Conservation (phyloP, 441 rosid genomes). For the Euphorbia schlechtendalii region DNA sequence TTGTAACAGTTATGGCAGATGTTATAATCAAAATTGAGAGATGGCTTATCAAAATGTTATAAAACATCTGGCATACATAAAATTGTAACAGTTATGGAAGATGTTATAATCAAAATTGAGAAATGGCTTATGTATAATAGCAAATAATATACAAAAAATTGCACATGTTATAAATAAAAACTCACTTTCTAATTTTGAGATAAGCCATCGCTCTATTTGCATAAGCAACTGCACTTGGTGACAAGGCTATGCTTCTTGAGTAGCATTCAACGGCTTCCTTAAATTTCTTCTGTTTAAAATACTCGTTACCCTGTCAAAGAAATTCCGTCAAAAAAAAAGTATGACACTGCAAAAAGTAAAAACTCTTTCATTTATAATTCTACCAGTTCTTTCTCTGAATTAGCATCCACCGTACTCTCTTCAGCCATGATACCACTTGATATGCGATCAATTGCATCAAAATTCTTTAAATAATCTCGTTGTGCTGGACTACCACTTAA, state of each 20-base stretch:
- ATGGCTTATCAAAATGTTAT: too few relatives aligned
- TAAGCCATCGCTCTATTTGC: conserved; percentile 97
- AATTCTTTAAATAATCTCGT: conserved; percentile 34
- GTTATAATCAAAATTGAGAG: too few relatives aligned
- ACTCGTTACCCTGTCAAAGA: conserved; percentile 65
- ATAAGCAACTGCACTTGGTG: conserved; percentile 79
- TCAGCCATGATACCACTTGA: conserved; percentile 38
- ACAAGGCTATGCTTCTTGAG: conserved; percentile 81
- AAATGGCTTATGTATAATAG: too few relatives aligned
- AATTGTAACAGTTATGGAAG: too few relatives aligned
- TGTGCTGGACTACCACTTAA: conserved; percentile 19
- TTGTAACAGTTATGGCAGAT: too few relatives aligned
- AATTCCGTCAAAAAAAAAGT: conserved; percentile 3
- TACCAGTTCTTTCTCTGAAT: conserved; percentile 87
- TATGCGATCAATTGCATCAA: conserved; percentile 32
- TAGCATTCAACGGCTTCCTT: conserved; percentile 84
- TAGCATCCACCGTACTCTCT: conserved; percentile 50
- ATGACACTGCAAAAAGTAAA: background rate
- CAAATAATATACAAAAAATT: too few relatives aligned
- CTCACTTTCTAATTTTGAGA: conserved; percentile 70
- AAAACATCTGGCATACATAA: too few relatives aligned
- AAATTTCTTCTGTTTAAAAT: conserved; percentile 77
- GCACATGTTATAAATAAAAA: too few relatives aligned
- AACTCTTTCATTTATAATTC: background rate
- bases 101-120: too few relatives aligned